Evolutionary conservation across 1,139 yeast species (phyloP).

Genomic region (Taphrina communis): DNA sequence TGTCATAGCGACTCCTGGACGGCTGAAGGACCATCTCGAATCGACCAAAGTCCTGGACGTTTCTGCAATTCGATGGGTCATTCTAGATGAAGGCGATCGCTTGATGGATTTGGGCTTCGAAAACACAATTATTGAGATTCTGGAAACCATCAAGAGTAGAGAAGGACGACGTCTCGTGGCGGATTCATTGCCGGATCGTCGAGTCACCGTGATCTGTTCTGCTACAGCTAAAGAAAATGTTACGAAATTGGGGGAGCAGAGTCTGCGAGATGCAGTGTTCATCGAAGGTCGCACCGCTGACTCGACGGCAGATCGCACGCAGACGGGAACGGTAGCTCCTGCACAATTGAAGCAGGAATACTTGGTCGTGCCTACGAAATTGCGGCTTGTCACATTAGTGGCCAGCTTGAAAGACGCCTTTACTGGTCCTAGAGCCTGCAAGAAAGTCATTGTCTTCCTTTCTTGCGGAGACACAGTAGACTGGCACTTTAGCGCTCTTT

Average conservation of each 20-base stretch:
- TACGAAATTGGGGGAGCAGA: slow-evolving; percentile 75
- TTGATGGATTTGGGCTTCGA: slow-evolving; percentile 94
- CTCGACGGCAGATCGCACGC: slow-evolving; percentile 49
- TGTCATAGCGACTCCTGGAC: slow-evolving; percentile 89
- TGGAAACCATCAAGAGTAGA: slow-evolving; percentile 60
- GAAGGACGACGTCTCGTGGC: slow-evolving; percentile 49
- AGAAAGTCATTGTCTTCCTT: slow-evolving; percentile 80
- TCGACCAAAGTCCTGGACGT: slow-evolving; percentile 78
- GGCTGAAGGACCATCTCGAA: slow-evolving; percentile 89
- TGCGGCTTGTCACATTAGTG: slow-evolving; percentile 79
- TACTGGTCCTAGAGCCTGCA: slow-evolving; percentile 46
- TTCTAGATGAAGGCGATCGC: slow-evolving; percentile 94
- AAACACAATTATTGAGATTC: slow-evolving; percentile 81
- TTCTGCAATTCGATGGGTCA: slow-evolving; percentile 76
- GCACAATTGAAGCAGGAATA: slow-evolving; percentile 84
- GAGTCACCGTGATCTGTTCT: slow-evolving; percentile 85
- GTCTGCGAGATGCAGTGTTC: slow-evolving; percentile 73
- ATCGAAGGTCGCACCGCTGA: slow-evolving; percentile 52
- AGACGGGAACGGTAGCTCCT: slow-evolving; percentile 63
- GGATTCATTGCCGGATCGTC: slow-evolving; percentile 68
- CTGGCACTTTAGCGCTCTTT: slow-evolving; percentile 79
- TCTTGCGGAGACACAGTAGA: slow-evolving; percentile 96
- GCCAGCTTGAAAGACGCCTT: slow-evolving; percentile 58
- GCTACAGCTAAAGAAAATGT: slow-evolving; percentile 90
- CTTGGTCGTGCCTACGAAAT: slow-evolving; percentile 85